phyloP scores from a whole-genome alignment of 176 grass and related monocot species.

The Musa acuminata region DNA sequence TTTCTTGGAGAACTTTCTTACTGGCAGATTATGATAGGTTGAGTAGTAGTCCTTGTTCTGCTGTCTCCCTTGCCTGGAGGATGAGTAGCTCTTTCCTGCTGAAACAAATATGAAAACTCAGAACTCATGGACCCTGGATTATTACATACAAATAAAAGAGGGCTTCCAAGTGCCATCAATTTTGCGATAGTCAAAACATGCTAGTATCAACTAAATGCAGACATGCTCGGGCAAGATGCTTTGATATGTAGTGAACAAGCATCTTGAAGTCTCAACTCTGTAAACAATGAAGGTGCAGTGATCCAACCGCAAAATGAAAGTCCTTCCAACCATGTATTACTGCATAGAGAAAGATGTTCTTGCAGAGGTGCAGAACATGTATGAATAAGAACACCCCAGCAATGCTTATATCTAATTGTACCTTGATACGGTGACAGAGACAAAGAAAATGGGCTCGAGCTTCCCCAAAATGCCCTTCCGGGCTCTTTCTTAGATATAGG shows the following conservation, averaged over 20 bases:
- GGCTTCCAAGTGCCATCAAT: neutral
- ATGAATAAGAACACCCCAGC: neutral
- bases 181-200: neutral
- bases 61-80: neutral
- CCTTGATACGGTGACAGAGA: neutral
- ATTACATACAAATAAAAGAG: neutral
- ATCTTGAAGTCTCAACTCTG: neutral
- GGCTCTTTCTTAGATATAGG: neutral
- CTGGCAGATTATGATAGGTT: conserved; percentile 58
- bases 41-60: conserved; percentile 61
- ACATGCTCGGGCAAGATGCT: neutral
- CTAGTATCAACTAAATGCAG: neutral
- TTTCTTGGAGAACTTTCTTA: conserved; percentile 50
- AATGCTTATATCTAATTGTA: neutral
- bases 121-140: neutral
- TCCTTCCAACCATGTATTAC: neutral
- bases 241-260: neutral
- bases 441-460: neutral
- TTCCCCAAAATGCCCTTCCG: neutral
- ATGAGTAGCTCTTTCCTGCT: neutral
- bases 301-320: neutral
- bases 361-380: neutral
- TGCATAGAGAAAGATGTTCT: no score
- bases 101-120: conserved; percentile 3
- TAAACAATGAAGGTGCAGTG: neutral